These are phyloP conservation scores for Aspergillus hancockii DNA, from an alignment of 495 filamentous ascomycete genomes.

Conservation along the genomic window DNA sequence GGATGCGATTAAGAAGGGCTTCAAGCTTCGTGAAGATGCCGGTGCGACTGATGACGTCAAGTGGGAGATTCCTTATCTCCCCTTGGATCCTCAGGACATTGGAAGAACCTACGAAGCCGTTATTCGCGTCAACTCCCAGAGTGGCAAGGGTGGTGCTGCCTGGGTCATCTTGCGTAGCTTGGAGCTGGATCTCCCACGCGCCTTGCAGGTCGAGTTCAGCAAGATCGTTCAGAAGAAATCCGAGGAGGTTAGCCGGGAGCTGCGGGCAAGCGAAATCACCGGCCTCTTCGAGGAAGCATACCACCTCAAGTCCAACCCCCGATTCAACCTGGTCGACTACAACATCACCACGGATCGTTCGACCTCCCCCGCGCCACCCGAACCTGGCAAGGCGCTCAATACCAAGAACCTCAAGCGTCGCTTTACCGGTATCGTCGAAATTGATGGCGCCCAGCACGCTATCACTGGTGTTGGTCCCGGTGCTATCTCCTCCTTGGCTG, in stretches of 20 bases:
- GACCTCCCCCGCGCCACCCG: slow-evolving; percentile 68
- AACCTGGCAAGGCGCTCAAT: slow-evolving; percentile 67
- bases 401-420: slow-evolving; percentile 76
- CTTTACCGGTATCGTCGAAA: slow-evolving; percentile 84
- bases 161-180: slow-evolving; percentile 90
- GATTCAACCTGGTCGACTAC: slow-evolving; percentile 90
- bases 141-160: slow-evolving; percentile 91
- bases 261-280: slow-evolving; percentile 79
- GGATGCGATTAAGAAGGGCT: slow-evolving; percentile 98
- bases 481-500: slow-evolving; percentile 83
- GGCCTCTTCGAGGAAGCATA: slow-evolving; percentile 86
- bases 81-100: slow-evolving; percentile 90
- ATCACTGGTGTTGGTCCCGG: slow-evolving; percentile 85
- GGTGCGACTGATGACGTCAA: slow-evolving; percentile 60
- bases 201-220: slow-evolving; percentile 88
- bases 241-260: slow-evolving; percentile 75
- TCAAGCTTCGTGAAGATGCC: slow-evolving; percentile 65
- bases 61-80: slow-evolving; percentile 85
- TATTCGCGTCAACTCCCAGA: slow-evolving; percentile 96
- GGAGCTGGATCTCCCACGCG: slow-evolving; percentile 89
- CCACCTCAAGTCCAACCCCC: slow-evolving; percentile 74
- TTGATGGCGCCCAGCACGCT: slow-evolving; percentile 76
- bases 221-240: slow-evolving; percentile 80
- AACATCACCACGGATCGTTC: slow-evolving; percentile 85
- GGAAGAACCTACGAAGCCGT: slow-evolving; percentile 95